Percentiles rank a stretch among this genome's conserved stretches.
These are phyloP conservation scores for Acrocalymma vagum DNA, from an alignment of 2,329 filamentous ascomycete genomes.

Conservation along the genomic window DNA sequence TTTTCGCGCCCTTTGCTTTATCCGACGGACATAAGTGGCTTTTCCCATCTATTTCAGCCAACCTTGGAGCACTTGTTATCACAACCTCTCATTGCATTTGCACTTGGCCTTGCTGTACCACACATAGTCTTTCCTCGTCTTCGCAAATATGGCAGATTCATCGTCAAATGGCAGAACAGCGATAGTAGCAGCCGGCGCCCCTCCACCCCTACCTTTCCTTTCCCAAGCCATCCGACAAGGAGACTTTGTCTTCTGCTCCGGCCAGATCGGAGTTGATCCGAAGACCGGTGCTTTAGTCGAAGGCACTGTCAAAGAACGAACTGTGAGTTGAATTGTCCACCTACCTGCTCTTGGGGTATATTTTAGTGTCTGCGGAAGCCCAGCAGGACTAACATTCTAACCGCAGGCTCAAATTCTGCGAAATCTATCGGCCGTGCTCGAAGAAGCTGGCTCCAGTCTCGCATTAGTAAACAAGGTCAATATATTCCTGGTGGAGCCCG, in stretches of 20 bases:
- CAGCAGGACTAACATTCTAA: conserved; percentile 38
- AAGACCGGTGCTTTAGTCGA: conserved; percentile 62
- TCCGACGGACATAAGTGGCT: too few relatives aligned
- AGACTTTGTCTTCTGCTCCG: conserved; percentile 75
- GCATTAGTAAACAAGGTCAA: conserved; percentile 73
- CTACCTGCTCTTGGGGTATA: too few relatives aligned
- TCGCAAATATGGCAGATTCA: not conserved
- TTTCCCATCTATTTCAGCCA: too few relatives aligned
- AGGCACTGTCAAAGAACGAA: conserved; percentile 64
- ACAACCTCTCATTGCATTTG: too few relatives aligned
- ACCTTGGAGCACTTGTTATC: too few relatives aligned
- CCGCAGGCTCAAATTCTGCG: conserved; percentile 8
- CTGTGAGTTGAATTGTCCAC: conserved; percentile 45
- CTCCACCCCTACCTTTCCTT: conserved; percentile 50
- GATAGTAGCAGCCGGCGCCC: conserved; percentile 9
- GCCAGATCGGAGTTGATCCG: conserved; percentile 67
- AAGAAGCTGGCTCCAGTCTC: conserved; percentile 67
- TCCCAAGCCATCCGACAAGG: conserved; percentile 55
- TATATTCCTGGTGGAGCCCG: conserved; percentile 71
- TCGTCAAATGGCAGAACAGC: conserved; percentile 6
- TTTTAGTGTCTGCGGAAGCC: too few relatives aligned
- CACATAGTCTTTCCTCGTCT: too few relatives aligned
- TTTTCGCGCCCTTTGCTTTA: too few relatives aligned
- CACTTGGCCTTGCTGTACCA: too few relatives aligned
- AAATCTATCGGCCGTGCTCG: conserved; percentile 56